A percentile compares a stretch with the other conserved stretches of the same genome.
These are phyloP conservation scores for Rhodamnia argentea DNA, from an alignment of 345 rosid species.

Conservation along the genomic window DNA sequence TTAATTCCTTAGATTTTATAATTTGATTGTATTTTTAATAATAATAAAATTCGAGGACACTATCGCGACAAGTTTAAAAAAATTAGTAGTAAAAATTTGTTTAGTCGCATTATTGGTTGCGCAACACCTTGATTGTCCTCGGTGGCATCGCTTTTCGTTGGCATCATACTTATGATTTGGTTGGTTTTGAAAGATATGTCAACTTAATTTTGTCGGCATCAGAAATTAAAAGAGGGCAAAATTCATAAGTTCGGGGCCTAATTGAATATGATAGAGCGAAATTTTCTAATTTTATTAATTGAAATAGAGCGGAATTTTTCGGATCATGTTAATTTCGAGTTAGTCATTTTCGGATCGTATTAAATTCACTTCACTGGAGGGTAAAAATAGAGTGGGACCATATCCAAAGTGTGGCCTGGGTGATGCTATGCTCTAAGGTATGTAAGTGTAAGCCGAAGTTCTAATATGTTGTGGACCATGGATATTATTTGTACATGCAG, in stretches of 20 bases:
- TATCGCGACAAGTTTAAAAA: neutral
- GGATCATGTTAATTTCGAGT: neutral
- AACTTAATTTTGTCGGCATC: neutral
- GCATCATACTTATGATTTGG: neutral
- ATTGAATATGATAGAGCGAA: neutral
- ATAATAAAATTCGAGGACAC: rapidly evolving
- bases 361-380: neutral
- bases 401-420: neutral
- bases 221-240: neutral
- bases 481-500: neutral
- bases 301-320: neutral
- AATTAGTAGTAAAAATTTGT: neutral
- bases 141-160: neutral
- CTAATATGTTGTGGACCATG: neutral
- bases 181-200: neutral
- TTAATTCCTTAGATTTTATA: neutral
- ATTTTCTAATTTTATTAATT: neutral
- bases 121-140: neutral
- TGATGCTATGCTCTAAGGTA: neutral
- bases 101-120: neutral
- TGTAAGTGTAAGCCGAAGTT: neutral
- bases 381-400: neutral
- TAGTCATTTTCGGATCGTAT: neutral
- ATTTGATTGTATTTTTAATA: neutral
- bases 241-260: neutral